Evolutionary conservation across 495 filamentous ascomycete genomes (phyloP).

Genomic region (Pyrenula massariospora): DNA sequence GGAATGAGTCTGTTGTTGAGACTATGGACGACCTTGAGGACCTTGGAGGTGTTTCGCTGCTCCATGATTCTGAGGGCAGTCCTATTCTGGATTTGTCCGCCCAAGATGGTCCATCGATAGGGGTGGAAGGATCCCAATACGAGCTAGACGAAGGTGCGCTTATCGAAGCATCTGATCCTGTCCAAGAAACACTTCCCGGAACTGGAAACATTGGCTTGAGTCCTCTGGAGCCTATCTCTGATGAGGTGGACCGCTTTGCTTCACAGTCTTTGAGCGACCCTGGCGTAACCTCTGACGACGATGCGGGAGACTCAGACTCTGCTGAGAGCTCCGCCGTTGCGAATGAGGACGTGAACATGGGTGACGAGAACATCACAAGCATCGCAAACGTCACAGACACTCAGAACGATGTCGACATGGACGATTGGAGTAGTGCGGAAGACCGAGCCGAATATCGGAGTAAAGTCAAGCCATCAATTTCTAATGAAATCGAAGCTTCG

Average conservation of each 20-base stretch:
- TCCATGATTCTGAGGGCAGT: too few species aligned
- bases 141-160: too few species aligned
- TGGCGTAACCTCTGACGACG: not conserved
- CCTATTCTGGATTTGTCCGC: too few species aligned
- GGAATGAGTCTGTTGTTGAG: too few species aligned
- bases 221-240: too few species aligned
- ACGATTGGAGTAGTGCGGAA: not conserved
- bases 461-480: not conserved
- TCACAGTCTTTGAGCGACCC: not conserved
- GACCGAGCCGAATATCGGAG: not conserved
- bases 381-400: not conserved
- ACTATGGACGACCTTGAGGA: too few species aligned
- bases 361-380: not conserved
- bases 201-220: too few species aligned
- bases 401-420: not conserved
- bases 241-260: not conserved
- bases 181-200: too few species aligned
- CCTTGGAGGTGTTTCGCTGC: too few species aligned
- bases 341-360: not conserved
- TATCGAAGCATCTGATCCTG: too few species aligned
- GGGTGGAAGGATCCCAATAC: too few species aligned
- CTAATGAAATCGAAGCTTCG: not conserved
- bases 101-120: too few species aligned
- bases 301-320: not conserved
- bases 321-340: not conserved